These are phyloP conservation scores for Plasmopara viticola DNA, from an alignment of 352 stramenopile genomes.

Conservation along the genomic window DNA sequence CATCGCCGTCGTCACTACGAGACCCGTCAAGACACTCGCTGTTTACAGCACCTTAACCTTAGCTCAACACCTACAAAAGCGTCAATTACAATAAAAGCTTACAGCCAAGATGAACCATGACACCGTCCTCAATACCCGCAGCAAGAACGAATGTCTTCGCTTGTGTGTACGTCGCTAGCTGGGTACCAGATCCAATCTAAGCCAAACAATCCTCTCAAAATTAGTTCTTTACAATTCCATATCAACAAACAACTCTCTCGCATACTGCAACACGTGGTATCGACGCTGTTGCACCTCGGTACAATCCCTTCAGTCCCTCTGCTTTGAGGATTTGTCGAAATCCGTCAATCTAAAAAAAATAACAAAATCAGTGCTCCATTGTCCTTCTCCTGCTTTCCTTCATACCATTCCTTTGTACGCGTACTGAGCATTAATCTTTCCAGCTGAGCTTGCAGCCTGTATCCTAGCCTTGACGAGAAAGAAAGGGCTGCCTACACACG, in stretches of 20 bases:
- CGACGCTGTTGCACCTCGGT: slow-evolving; percentile 63
- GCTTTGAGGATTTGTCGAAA: slow-evolving; percentile 69
- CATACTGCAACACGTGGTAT: slow-evolving; percentile 73
- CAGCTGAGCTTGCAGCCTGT: slow-evolving; percentile 65
- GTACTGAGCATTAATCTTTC: slow-evolving; percentile 79
- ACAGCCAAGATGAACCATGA: slow-evolving; percentile 77
- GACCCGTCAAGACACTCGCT: slow-evolving; percentile 76
- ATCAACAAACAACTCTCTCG: slow-evolving; percentile 2
- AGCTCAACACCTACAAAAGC: not conserved
- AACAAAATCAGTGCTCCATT: slow-evolving; percentile 1
- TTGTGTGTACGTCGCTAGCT: slow-evolving; percentile 80
- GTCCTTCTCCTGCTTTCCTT: not conserved
- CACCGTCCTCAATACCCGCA: slow-evolving; percentile 61
- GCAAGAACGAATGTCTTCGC: slow-evolving; percentile 78
- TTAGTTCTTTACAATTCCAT: slow-evolving; percentile 4
- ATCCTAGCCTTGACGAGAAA: slow-evolving; percentile 83
- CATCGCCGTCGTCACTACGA: slow-evolving; percentile 81
- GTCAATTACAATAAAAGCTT: slow-evolving; percentile 9
- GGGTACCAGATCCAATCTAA: slow-evolving; percentile 78
- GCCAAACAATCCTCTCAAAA: slow-evolving; percentile 1
- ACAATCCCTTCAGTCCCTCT: slow-evolving; percentile 66
- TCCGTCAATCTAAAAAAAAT: slow-evolving; percentile 52
- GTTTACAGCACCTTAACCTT: slow-evolving; percentile 6
- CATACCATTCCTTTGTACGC: slow-evolving; percentile 77
- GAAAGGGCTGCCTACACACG: slow-evolving; percentile 74